Percentiles rank a stretch among this genome's conserved stretches.
Conservation (phyloP, 1,284 basidiomycete genomes). For the Irpex rosettiformis region DNA sequence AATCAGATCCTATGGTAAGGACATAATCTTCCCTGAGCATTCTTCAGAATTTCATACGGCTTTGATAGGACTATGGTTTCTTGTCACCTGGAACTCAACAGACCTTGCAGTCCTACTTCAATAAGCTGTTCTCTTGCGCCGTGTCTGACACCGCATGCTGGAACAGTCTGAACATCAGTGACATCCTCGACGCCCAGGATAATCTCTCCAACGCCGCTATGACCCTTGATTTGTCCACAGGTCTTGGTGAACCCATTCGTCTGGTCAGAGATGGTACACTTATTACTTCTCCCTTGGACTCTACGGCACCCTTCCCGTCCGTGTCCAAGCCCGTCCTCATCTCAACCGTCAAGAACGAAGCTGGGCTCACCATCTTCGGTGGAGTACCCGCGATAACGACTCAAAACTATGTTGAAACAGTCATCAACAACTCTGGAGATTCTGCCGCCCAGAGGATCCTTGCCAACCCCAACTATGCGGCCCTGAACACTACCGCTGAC, state of each 20-base stretch:
- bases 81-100: constrained; percentile 51
- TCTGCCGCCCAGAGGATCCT: constrained; percentile 46
- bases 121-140: constrained; percentile 44
- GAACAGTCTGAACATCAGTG: constrained; percentile 42
- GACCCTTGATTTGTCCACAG: constrained; percentile 49
- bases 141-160: constrained; percentile 48
- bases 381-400: constrained; percentile 38
- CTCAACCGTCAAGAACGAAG: constrained; percentile 70
- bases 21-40: not conserved
- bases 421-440: constrained; percentile 45
- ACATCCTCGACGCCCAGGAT: constrained; percentile 50
- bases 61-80: constrained; percentile 69
- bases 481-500: constrained; percentile 20
- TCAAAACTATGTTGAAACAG: constrained; percentile 36
- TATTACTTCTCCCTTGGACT: constrained; percentile 57
- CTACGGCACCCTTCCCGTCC: constrained; percentile 48
- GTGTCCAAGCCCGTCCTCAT: constrained; percentile 66
- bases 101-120: constrained; percentile 53
- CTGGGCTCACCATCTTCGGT: constrained; percentile 54
- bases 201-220: constrained; percentile 38
- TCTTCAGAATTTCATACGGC: not conserved
- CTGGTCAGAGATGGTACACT: constrained; percentile 58
- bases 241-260: constrained; percentile 54
- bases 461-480: constrained; percentile 47
- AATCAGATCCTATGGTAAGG: constrained; percentile 82